These are phyloP conservation scores for Globisporangium spiculum DNA, from an alignment of 352 stramenopile genomes.

Conservation along the genomic window DNA sequence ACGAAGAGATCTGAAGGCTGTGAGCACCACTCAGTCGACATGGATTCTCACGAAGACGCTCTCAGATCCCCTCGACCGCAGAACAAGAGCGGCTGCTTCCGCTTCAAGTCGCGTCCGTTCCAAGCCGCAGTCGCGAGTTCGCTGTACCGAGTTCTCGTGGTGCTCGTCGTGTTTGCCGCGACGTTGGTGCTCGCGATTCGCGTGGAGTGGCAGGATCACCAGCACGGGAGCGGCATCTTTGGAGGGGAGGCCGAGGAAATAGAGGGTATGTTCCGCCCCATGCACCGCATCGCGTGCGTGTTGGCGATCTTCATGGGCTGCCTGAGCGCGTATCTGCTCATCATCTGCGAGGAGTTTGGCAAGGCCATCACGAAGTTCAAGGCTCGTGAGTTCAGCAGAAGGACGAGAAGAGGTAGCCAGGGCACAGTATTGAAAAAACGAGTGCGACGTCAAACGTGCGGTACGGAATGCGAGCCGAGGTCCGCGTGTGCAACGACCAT, in stretches of 20 bases:
- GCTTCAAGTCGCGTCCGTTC: constrained; percentile 26
- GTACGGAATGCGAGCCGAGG: background rate
- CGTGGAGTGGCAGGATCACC: constrained; percentile 23
- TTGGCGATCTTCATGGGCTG: constrained; percentile 12
- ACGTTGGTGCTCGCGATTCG: constrained; percentile 17
- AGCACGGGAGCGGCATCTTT: constrained; percentile 15
- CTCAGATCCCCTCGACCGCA: constrained; percentile 2
- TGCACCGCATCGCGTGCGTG: constrained; percentile 16
- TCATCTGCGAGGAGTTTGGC: constrained; percentile 15
- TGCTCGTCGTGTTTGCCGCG: constrained; percentile 4
- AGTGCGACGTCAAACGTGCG: background rate
- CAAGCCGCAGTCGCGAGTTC: constrained; percentile 12
- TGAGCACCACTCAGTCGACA: background rate
- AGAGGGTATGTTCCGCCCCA: constrained; percentile 20
- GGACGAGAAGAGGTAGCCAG: background rate
- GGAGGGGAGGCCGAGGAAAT: constrained; percentile 1
- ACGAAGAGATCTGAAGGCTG: background rate
- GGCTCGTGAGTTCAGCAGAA: background rate
- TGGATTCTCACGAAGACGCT: background rate
- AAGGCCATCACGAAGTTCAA: background rate
- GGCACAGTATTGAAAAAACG: background rate
- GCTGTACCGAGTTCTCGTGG: constrained; percentile 6
- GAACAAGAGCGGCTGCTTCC: constrained; percentile 17
- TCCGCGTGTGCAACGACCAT: background rate
- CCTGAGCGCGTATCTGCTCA: constrained; percentile 13